Conservation (phyloP, 2,329 filamentous ascomycete genomes). For the Helminthosporium solani region DNA sequence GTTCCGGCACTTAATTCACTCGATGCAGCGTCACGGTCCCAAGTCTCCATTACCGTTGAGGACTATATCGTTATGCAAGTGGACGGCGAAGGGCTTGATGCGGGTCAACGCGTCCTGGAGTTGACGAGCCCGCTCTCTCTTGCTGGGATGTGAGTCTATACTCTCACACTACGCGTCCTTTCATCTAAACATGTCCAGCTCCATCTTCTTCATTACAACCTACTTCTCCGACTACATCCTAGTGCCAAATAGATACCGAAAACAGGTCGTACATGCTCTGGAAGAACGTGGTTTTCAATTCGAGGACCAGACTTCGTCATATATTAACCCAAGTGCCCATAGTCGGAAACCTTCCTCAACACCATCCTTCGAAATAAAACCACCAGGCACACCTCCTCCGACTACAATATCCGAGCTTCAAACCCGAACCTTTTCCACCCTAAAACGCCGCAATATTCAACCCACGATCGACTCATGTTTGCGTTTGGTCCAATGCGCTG, state of each 20-base stretch:
- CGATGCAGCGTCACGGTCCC: slow-evolving; percentile 44
- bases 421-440: slow-evolving; percentile 75
- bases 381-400: slow-evolving; percentile 72
- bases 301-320: slow-evolving; percentile 62
- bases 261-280: slow-evolving; percentile 73
- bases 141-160: slow-evolving; percentile 69
- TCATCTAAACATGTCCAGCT: slow-evolving; percentile 46
- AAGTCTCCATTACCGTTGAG: slow-evolving; percentile 74
- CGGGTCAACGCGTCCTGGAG: slow-evolving; percentile 86
- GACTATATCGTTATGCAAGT: slow-evolving; percentile 88
- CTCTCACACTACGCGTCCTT: neutral
- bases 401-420: slow-evolving; percentile 78
- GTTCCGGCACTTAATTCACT: slow-evolving; percentile 67
- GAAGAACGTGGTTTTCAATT: slow-evolving; percentile 82
- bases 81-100: slow-evolving; percentile 84
- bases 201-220: slow-evolving; percentile 98
- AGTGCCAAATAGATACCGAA: slow-evolving; percentile 73
- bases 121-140: slow-evolving; percentile 86
- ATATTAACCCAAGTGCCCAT: slow-evolving; percentile 58
- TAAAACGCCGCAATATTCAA: slow-evolving; percentile 73
- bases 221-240: slow-evolving; percentile 98
- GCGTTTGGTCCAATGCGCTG: slow-evolving; percentile 79
- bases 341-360: slow-evolving; percentile 48
- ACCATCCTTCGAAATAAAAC: slow-evolving; percentile 48
- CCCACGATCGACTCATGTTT: slow-evolving; percentile 70